Conservation (phyloP, 1,139 yeast genomes). For the Insectozyma bohioensis region DNA sequence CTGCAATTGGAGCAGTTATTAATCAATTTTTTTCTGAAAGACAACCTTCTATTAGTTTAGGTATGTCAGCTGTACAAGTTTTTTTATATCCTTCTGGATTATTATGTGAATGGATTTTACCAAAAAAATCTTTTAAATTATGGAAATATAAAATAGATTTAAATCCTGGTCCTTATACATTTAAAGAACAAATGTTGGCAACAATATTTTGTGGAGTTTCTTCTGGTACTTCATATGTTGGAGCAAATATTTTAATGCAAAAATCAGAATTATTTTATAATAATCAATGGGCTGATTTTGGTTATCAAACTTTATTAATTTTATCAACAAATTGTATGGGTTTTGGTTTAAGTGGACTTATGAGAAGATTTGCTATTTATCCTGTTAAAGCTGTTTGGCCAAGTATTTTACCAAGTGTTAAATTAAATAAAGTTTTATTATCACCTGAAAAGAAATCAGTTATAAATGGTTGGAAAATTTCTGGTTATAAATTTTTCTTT, state of each 20-base stretch:
- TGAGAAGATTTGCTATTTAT: constrained; percentile 56
- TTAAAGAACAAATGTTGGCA: constrained; percentile 29
- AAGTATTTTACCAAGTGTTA: constrained; percentile 50
- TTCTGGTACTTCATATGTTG: constrained; percentile 44
- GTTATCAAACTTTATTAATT: constrained; percentile 51
- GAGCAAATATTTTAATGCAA: constrained; percentile 46
- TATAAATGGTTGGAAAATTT: constrained; percentile 38
- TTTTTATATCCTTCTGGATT: constrained; percentile 25
- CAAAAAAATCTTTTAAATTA: constrained; percentile 16
- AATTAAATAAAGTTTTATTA: constrained; percentile 54
- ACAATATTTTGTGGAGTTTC: constrained; percentile 25
- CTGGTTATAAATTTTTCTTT: constrained; percentile 32
- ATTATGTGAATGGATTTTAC: constrained; percentile 21
- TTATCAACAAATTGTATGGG: constrained; percentile 60
- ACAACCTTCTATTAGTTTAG: constrained; percentile 48
- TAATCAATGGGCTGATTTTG: constrained; percentile 43
- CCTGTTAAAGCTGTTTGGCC: constrained; percentile 63
- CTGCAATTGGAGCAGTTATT: constrained; percentile 51
- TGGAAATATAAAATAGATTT: constrained; percentile 15
- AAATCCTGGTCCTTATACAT: constrained; percentile 32
- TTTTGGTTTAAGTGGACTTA: constrained; percentile 61
- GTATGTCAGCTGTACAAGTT: constrained; percentile 33
- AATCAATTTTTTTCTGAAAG: constrained; percentile 60
- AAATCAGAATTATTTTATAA: constrained; percentile 39
- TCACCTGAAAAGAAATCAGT: constrained; percentile 39